Base-by-base conservation (phyloP, 495 filamentous ascomycete genomes). In the Oidiodendron maius region DNA sequence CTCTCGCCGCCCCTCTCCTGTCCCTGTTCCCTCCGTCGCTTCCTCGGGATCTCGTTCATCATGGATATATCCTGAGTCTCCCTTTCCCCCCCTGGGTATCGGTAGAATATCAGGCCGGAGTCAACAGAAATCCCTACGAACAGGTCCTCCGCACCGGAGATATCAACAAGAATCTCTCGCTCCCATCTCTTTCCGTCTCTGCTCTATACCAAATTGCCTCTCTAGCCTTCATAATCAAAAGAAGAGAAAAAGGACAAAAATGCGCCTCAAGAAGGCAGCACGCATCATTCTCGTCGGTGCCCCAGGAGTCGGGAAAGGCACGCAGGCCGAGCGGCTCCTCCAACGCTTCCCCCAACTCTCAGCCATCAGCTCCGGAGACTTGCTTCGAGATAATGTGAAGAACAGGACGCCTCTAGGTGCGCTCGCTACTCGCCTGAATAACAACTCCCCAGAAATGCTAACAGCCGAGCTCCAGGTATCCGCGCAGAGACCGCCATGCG, bases 271-370 rank as follows among this genome's bases (percentile, higher is more conserved):
- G 48, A 81, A 77, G 64, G 91, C 93, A 30, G 93, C 94, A 15
- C 86, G 93, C 25, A 82, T 98, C 44, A 97, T 98, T 63, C 80
- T 98, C 46, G 80, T 98, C 52, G 93, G 93, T 43, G 90, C 93
- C n/a, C 93, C 93, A 0, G 93, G 86, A 24, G 83, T 84, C 3
- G 93, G 93, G 44, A 98, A 98, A 67, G 93, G 93, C 25, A 98
- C 93, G 13, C 93, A 98, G 62, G 86, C 89, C 23, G 88, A 95
- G 59, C 77, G 93, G 36, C 70, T 98, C 36, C 79, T 96, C 45
- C 69, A 84, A 53, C 81, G 87, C 51, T 97, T 91, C 58, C 87
- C 91, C 13, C 85, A 95, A 58, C 70, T 98, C 24, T 86, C 90
- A 8, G 82, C 89, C 3, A 90, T 98, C 68, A 93, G 87, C 68